Base-by-base conservation (phyloP, 805 yeast genomes). In the Candida nonsorbophila region DNA sequence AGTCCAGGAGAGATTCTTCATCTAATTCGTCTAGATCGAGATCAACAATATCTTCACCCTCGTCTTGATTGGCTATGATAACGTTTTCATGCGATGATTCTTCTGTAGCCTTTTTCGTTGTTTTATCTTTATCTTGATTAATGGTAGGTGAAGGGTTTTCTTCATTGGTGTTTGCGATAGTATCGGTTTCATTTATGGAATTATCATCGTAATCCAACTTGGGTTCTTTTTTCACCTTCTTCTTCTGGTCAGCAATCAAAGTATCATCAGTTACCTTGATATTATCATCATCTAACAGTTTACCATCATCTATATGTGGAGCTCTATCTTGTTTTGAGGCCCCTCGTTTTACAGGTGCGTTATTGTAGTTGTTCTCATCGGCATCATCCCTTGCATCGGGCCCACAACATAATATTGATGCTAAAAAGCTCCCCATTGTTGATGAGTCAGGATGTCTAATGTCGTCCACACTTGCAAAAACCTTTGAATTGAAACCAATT, bases 1-100 rank as follows among this genome's bases (percentile, higher is more conserved):
- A 55, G 51, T 80, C 87, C 24, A 79, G 53, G 25, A 62, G 62
- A 14, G 45, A 36, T 17, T 45, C 53, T 21, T 46, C 52, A 36
- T 47, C 42, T 25, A 40, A 29, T 17, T 38, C 33, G 9, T 40
- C 30, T 14, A 42, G 32, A 32, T 42, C 49, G 10, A 42, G 34
- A 31, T 38, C 45, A 4, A 34, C 37, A 8, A 38, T 41, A 15
- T 40, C 37, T 28, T 41, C 43, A n/a, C 27, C 30, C n/a, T 29
- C 38, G 16, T 31, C 41, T 25, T 15, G 33, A 10, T 29, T 30
- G 7, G 33, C 30, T 16, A 26, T 29, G 4, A 29, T 27, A 24
- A 27, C 32, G 20, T 37, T 34, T 22, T 37, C 41, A 18, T 25
- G 7, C 24, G 11, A 12, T 11, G 11, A 7, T 7, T 24, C 16